Evolutionary conservation across 164 flowering plant species (phyloP).

Genomic region (Vitis riparia): DNA sequence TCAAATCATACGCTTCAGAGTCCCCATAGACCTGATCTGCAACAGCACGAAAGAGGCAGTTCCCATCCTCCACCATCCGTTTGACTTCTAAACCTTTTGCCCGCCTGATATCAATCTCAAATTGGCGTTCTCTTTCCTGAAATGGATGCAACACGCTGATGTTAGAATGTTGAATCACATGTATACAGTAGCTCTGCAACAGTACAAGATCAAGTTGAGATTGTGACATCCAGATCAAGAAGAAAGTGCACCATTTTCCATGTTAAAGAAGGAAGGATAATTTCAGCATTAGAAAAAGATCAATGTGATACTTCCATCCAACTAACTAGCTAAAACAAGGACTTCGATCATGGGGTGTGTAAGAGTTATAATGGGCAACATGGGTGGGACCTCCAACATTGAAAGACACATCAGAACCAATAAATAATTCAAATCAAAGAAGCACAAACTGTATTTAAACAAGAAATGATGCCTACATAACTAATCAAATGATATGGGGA

Average conservation of each 20-base stretch:
- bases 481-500: no score
- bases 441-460: not conserved
- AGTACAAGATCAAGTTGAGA: not conserved
- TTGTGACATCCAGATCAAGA: not conserved
- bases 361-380: no score
- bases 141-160: slow-evolving; percentile 6
- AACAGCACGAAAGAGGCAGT: slow-evolving; percentile 97
- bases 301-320: no score
- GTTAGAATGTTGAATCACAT: not conserved
- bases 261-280: not conserved
- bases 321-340: not conserved
- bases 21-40: slow-evolving; percentile 99
- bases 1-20: slow-evolving; percentile 76
- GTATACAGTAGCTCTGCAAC: not conserved
- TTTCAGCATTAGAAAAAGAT: no score
- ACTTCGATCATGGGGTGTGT: not conserved
- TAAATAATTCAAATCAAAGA: not conserved
- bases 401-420: not conserved
- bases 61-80: slow-evolving; percentile 93
- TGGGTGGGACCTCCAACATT: not conserved
- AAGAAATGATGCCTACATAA: not conserved
- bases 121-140: slow-evolving; percentile 93
- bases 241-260: not conserved
- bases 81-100: slow-evolving; percentile 85
- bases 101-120: slow-evolving; percentile 83